Conservation (phyloP, 257 asterid genomes). For the Fraxinus americana region DNA sequence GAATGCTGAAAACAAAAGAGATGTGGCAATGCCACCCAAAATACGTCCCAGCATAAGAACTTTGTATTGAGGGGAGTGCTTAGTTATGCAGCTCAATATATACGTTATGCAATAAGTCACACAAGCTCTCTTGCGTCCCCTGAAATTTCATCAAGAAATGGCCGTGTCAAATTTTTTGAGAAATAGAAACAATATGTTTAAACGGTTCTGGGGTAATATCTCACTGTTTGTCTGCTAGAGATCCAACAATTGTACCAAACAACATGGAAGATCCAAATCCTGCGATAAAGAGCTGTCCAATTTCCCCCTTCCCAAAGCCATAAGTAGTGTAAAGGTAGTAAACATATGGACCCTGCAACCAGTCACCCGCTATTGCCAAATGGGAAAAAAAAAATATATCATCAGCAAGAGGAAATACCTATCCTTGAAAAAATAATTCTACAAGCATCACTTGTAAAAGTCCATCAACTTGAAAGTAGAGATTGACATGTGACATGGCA, state of each 20-base stretch:
- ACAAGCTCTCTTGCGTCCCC: conserved; percentile 7
- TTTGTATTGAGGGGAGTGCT: not conserved
- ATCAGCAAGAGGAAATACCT: not conserved
- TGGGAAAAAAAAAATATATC: no score
- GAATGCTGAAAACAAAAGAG: conserved; percentile 6
- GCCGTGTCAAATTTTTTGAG: not conserved
- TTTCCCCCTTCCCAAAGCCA: conserved; percentile 17
- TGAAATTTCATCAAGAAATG: not conserved
- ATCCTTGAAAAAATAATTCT: not conserved
- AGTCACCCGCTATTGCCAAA: conserved; percentile 2
- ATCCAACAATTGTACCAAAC: conserved; percentile 12
- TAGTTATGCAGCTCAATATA: not conserved
- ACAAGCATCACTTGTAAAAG: not conserved
- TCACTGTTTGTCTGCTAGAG: conserved; percentile 8
- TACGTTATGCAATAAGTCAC: conserved; percentile 1
- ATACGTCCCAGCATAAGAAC: conserved; percentile 4
- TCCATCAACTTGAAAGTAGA: not conserved
- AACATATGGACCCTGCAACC: conserved; percentile 18
- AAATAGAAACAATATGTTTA: not conserved
- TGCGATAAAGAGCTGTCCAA: conserved; percentile 17
- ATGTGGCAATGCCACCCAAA: conserved; percentile 5
- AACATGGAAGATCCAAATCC: conserved; percentile 15
- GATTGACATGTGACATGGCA: not conserved
- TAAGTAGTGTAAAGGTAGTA: conserved; percentile 16
- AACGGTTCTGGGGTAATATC: not conserved